phyloP scores from a whole-genome alignment of 2,329 filamentous ascomycete genomes.

The Grosmannia serpens region DNA sequence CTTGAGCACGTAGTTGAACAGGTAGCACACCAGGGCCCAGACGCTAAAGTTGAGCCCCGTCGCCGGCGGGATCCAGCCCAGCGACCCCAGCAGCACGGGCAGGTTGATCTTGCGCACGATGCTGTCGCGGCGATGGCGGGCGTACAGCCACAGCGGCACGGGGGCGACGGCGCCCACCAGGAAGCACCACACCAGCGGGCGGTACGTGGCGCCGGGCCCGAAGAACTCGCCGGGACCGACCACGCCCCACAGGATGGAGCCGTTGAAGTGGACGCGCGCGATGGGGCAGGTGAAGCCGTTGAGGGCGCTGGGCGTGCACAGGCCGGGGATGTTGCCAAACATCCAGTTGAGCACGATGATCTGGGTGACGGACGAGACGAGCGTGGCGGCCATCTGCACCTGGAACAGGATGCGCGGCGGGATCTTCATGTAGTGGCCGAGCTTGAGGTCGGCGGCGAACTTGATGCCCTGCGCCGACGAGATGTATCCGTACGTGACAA shows the following conservation, averaged over 20 bases:
- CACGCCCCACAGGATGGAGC: slow-evolving; percentile 80
- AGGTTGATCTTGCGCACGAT: slow-evolving; percentile 68
- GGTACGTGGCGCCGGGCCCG: slow-evolving; percentile 62
- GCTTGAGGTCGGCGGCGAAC: slow-evolving; percentile 76
- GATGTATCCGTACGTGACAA: slow-evolving; percentile 84
- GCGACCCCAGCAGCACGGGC: slow-evolving; percentile 70
- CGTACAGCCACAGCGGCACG: slow-evolving; percentile 62
- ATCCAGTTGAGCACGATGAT: slow-evolving; percentile 85
- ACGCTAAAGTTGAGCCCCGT: slow-evolving; percentile 80
- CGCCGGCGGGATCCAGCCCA: slow-evolving; percentile 80
- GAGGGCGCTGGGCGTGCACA: slow-evolving; percentile 70
- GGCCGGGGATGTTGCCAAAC: slow-evolving; percentile 62
- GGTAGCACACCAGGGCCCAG: slow-evolving; percentile 73
- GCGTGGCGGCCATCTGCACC: slow-evolving; percentile 66
- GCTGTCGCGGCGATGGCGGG: slow-evolving; percentile 44
- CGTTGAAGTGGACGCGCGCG: slow-evolving; percentile 81
- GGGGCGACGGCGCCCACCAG: slow-evolving; percentile 64
- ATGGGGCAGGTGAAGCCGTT: slow-evolving; percentile 84
- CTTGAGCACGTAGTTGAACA: slow-evolving; percentile 71
- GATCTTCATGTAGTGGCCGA: slow-evolving; percentile 83
- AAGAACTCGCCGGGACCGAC: slow-evolving; percentile 78
- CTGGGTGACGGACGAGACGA: slow-evolving; percentile 69
- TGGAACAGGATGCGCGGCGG: slow-evolving; percentile 66
- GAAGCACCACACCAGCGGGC: slow-evolving; percentile 71
- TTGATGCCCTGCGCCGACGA: slow-evolving; percentile 82